phyloP scores from a whole-genome alignment of 257 asterid species.

The Thymus mandschuricus region DNA sequence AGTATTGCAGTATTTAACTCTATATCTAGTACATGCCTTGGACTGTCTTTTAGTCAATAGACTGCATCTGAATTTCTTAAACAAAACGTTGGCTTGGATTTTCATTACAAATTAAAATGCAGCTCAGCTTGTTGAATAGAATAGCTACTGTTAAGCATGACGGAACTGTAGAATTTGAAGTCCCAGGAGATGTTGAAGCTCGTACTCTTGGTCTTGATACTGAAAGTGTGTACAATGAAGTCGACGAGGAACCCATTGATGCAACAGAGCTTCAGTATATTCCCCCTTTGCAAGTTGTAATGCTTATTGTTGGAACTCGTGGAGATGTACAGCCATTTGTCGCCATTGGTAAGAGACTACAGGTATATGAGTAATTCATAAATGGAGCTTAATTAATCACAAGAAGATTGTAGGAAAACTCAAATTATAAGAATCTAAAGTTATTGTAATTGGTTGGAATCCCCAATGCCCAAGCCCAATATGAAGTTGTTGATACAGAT shows the following conservation, averaged over 20 bases:
- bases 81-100: conserved; percentile 33
- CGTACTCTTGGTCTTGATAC: conserved; percentile 45
- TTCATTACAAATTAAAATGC: conserved; percentile 54
- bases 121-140: conserved; percentile 91
- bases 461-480: background rate
- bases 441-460: background rate
- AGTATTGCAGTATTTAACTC: background rate
- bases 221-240: conserved; percentile 46
- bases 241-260: conserved; percentile 68
- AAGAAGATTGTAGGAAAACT: background rate
- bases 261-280: conserved; percentile 66
- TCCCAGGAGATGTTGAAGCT: conserved; percentile 76
- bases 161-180: conserved; percentile 91
- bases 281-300: conserved; percentile 84
- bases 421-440: background rate
- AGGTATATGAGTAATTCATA: conserved; percentile 44
- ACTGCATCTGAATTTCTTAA: conserved; percentile 54
- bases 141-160: conserved; percentile 87
- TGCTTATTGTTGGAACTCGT: conserved; percentile 97
- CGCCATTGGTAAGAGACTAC: conserved; percentile 88
- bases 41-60: conserved; percentile 30
- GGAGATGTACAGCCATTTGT: conserved; percentile 98
- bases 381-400: background rate
- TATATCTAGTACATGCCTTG: conserved; percentile 13
- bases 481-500: conserved; percentile 42